Base-by-base conservation (phyloP, 106 monocot genomes). In the Dendrobium officinale region DNA sequence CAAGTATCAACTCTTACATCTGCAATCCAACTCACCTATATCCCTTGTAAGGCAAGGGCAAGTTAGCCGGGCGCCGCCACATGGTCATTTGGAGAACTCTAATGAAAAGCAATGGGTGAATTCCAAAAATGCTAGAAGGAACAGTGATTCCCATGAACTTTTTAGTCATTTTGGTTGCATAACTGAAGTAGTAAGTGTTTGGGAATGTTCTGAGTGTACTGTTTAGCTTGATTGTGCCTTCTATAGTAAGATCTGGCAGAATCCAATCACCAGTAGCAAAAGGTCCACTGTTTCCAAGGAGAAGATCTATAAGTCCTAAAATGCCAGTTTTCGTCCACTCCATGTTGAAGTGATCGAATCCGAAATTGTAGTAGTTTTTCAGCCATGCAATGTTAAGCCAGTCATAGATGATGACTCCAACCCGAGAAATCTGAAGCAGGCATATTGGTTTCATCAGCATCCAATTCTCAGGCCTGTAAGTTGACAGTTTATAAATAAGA, bases 211-310 rank as follows among this genome's bases (percentile, higher is more conserved):
- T 75, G 0, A 98, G 84, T 29, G 19, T 80, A 5, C 86, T 78
- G 55, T 98, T 95, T 24, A 89, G 70, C 37, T 79, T 82, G 13
- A 89, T 49, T 6, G 98, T 80, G 19, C 98, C 98, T 82, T 98
- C 94, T 16, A 98, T 85, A n/a, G 98, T 95, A 67, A 98, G 87
- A 55, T 98, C 98, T 19, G 98, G 98, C 10, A 98, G 80, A 54
- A 98, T 98, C 98, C 98, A 98, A 75, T 98, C 98, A 22, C 91
- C 92, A 54, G 88, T 82, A 55, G 89, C 95, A 78, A 94, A 95
- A 1, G 98, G 98, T 4, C 98, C 98, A 0, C 80, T 61, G 73
- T 89, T 86, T 7, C 95, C 93, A 40, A 89, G 72, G 20, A 96
- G 81, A 42, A 82, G 81, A 77, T 93, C 91, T 24, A 86, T 31